These are phyloP conservation scores for Samsoniella hepiali DNA, from an alignment of 2,329 filamentous ascomycete species.

Conservation along the genomic window DNA sequence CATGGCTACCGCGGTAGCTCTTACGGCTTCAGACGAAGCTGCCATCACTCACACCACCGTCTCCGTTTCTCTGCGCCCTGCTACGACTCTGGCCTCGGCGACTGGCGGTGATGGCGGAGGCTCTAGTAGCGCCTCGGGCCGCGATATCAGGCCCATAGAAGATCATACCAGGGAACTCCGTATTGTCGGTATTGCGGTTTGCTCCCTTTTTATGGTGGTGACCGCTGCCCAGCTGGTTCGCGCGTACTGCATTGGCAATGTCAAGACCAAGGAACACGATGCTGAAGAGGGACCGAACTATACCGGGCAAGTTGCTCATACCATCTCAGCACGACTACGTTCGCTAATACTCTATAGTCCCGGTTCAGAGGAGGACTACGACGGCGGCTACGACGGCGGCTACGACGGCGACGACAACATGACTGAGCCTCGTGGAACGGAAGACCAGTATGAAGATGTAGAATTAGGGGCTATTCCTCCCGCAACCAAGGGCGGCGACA, in stretches of 20 bases:
- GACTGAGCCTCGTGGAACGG: conserved; percentile 1
- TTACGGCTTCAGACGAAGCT: conserved; percentile 42
- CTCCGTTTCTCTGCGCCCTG: conserved; percentile 29
- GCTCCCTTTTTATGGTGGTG: too few relatives aligned
- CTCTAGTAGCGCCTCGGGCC: conserved; percentile 3
- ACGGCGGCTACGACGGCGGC: conserved; percentile 1
- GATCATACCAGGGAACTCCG: conserved; percentile 33
- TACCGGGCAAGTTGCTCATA: background rate
- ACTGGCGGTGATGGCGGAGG: conserved; percentile 19
- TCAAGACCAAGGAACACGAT: conserved; percentile 20
- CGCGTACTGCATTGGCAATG: too few relatives aligned
- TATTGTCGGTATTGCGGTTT: too few relatives aligned
- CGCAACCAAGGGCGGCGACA: too few relatives aligned
- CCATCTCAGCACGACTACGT: background rate
- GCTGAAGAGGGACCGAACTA: conserved; percentile 12
- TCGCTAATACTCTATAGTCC: conserved; percentile 6
- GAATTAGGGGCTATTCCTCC: too few relatives aligned
- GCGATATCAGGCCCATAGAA: conserved; percentile 1
- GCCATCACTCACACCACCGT: conserved; percentile 36
- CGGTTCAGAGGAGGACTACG: conserved; percentile 15
- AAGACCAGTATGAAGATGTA: too few relatives aligned
- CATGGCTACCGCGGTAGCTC: conserved; percentile 47
- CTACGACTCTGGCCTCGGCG: conserved; percentile 18
- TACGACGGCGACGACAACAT: conserved; percentile 9
- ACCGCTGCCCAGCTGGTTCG: too few relatives aligned